A percentile compares a stretch with the other conserved stretches of the same genome.
These are phyloP conservation scores for Phialemonium atrogriseum DNA, from an alignment of 2,329 filamentous ascomycete genomes.

Conservation along the genomic window DNA sequence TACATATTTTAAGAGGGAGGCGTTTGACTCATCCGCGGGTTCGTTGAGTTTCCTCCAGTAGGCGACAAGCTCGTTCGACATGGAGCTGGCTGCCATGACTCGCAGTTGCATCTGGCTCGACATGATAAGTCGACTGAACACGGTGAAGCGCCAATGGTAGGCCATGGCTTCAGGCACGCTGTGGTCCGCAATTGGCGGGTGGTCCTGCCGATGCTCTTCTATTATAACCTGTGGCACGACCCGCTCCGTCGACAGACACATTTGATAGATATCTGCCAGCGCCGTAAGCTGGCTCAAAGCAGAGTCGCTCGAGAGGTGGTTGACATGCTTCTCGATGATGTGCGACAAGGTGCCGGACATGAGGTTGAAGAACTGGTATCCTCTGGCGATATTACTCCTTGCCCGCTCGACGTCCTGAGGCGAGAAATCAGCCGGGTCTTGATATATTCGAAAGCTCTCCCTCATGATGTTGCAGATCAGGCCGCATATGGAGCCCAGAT, in stretches of 20 bases:
- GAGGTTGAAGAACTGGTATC: conserved; percentile 32
- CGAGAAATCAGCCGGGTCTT: conserved; percentile 4
- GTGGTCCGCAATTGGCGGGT: conserved; percentile 28
- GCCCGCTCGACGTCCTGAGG: conserved; percentile 1
- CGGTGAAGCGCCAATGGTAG: conserved; percentile 60
- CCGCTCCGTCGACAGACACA: conserved; percentile 28
- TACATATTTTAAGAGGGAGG: conserved; percentile 54
- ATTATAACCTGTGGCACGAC: conserved; percentile 24
- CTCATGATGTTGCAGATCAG: conserved; percentile 23
- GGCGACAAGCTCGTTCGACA: conserved; percentile 62
- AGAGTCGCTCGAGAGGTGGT: conserved; percentile 38
- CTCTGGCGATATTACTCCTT: conserved; percentile 9
- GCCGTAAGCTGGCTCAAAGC: conserved; percentile 28
- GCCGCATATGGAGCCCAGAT: conserved; percentile 28
- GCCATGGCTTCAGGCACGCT: conserved; percentile 42
- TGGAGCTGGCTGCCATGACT: conserved; percentile 65
- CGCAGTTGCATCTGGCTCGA: conserved; percentile 88
- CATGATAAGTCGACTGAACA: conserved; percentile 63
- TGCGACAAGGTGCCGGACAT: conserved; percentile 21
- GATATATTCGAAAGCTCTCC: conserved; percentile 18
- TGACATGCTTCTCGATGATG: conserved; percentile 44
- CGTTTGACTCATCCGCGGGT: conserved; percentile 26
- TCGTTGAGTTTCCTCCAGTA: conserved; percentile 55
- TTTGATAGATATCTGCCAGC: conserved; percentile 35
- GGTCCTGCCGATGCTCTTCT: conserved; percentile 19